Conservation (phyloP, 1,284 basidiomycete genomes). For the Chalciporus sp. region DNA sequence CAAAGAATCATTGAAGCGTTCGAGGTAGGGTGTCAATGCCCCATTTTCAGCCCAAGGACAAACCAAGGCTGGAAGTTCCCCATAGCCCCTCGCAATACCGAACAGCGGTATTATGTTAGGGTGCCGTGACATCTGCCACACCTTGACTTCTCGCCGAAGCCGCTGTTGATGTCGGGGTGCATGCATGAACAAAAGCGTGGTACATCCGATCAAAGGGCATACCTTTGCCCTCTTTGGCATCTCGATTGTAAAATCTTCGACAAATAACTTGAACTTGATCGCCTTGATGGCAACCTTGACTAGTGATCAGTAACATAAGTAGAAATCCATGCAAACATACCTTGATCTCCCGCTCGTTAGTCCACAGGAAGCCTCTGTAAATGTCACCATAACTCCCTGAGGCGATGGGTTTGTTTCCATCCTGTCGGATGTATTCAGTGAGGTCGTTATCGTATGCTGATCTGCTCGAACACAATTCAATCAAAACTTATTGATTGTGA, state of each 20-base stretch:
- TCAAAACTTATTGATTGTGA: too few species aligned
- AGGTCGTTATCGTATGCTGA: slow-evolving; percentile 47
- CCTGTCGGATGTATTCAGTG: not conserved
- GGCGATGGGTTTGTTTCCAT: not conserved
- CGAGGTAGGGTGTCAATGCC: slow-evolving; percentile 14
- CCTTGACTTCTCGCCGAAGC: slow-evolving; percentile 8
- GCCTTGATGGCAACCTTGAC: slow-evolving; percentile 12
- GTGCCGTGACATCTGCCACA: slow-evolving; percentile 14
- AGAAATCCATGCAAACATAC: not conserved
- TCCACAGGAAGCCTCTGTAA: not conserved
- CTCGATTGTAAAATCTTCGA: not conserved
- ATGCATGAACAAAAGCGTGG: not conserved
- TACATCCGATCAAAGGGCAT: not conserved
- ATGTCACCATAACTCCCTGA: not conserved
- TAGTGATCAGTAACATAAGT: not conserved
- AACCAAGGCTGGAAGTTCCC: slow-evolving; percentile 14
- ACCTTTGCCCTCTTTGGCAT: slow-evolving; percentile 6
- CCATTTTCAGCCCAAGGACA: slow-evolving; percentile 16
- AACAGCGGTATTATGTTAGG: slow-evolving; percentile 1
- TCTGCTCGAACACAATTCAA: slow-evolving; percentile 37
- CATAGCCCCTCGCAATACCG: slow-evolving; percentile 7
- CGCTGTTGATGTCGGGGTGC: not conserved
- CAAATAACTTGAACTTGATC: slow-evolving; percentile 10
- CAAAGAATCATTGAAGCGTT: not conserved
- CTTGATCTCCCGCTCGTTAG: not conserved